phyloP scores from a whole-genome alignment of 495 filamentous ascomycete species.

The Penicillium subrubescens region DNA sequence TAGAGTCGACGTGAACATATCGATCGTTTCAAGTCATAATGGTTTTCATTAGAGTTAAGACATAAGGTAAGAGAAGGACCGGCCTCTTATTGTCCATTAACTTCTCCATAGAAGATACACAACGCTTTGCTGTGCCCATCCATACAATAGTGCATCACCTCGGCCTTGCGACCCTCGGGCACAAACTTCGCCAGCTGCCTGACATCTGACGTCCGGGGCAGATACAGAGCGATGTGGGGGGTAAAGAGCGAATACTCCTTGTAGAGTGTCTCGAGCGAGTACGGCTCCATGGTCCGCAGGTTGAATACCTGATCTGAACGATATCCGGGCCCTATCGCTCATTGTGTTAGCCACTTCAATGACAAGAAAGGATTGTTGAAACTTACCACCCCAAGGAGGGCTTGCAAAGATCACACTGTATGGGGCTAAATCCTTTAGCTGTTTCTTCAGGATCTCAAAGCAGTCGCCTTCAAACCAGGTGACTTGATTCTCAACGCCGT shows the following conservation, averaged over 20 bases:
- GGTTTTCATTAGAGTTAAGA: neutral
- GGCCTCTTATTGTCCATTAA: conserved; percentile 26
- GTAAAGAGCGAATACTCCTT: conserved; percentile 55
- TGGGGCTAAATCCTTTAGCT: conserved; percentile 50
- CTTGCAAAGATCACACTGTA: conserved; percentile 80
- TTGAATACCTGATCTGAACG: conserved; percentile 77
- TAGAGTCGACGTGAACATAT: neutral
- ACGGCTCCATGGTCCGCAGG: conserved; percentile 85
- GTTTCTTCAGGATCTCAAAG: conserved; percentile 61
- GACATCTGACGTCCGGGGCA: conserved; percentile 88
- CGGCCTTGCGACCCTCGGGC: conserved; percentile 55
- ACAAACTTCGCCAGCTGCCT: conserved; percentile 73
- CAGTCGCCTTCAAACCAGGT: conserved; percentile 83
- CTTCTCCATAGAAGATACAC: conserved; percentile 57
- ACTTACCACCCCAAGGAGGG: conserved; percentile 88
- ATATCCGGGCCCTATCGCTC: conserved; percentile 70
- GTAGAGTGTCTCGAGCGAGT: conserved; percentile 66
- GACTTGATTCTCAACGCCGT: conserved; percentile 79
- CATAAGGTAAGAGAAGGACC: conserved; percentile 3
- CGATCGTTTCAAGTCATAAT: neutral
- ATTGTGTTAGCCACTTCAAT: conserved; percentile 4
- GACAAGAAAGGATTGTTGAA: neutral
- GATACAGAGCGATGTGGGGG: conserved; percentile 67
- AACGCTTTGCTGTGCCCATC: conserved; percentile 83
- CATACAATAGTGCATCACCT: conserved; percentile 89